These are phyloP conservation scores for Chiua sp. DNA, from an alignment of 1,284 basidiomycete species.

Conservation along the genomic window DNA sequence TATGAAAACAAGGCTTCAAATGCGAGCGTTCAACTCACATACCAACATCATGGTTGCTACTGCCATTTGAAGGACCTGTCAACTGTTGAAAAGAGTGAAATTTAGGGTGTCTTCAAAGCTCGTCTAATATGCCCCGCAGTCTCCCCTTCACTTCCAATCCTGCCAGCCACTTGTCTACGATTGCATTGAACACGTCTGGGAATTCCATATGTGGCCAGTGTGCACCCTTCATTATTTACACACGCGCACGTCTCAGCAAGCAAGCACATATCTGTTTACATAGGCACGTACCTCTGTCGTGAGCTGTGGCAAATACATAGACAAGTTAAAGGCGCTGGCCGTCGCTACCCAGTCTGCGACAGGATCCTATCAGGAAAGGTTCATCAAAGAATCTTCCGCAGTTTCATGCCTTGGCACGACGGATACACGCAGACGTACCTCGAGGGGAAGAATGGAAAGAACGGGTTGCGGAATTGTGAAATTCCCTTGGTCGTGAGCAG, in stretches of 20 bases:
- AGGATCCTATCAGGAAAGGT: constrained; percentile 52
- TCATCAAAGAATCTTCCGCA: background rate
- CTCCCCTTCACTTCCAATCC: background rate
- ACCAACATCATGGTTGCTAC: too few relatives aligned
- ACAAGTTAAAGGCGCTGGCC: constrained; percentile 47
- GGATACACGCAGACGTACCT: constrained; percentile 41
- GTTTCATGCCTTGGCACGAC: background rate
- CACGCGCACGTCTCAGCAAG: constrained; percentile 2
- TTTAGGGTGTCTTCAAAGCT: constrained; percentile 14
- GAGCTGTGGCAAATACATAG: constrained; percentile 54
- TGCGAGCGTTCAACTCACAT: too few relatives aligned
- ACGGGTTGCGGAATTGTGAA: constrained; percentile 61
- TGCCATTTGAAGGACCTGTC: too few relatives aligned
- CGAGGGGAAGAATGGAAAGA: constrained; percentile 58
- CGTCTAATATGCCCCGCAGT: constrained; percentile 4
- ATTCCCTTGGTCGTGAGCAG: constrained; percentile 59
- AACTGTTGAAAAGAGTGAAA: too few relatives aligned
- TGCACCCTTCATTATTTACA: constrained; percentile 50
- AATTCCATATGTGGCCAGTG: constrained; percentile 70
- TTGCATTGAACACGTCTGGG: constrained; percentile 52
- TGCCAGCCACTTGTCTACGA: constrained; percentile 47
- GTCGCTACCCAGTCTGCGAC: constrained; percentile 65
- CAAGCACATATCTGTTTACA: background rate
- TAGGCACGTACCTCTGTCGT: constrained; percentile 50
- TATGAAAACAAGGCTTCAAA: too few relatives aligned